These are phyloP conservation scores for Fusarium gaditjirri DNA, from an alignment of 2,329 filamentous ascomycete genomes.

Conservation along the genomic window DNA sequence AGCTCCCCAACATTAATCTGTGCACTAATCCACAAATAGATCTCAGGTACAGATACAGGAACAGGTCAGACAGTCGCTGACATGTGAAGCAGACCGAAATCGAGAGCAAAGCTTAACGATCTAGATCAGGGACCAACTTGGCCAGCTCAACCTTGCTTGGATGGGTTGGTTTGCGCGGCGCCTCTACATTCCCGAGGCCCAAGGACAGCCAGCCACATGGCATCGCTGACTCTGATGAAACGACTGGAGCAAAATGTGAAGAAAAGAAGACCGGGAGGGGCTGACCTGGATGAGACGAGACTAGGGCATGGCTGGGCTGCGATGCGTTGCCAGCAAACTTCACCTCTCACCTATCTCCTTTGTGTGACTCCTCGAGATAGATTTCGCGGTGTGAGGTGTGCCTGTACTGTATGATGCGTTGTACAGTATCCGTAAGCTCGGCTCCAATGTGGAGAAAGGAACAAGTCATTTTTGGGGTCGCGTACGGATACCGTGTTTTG, in stretches of 20 bases:
- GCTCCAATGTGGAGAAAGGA: constrained; percentile 28
- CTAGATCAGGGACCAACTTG: constrained; percentile 28
- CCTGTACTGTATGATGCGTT: constrained; percentile 15
- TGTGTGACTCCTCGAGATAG: background rate
- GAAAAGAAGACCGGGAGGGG: background rate
- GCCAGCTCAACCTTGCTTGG: constrained; percentile 1
- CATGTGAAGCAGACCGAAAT: constrained; percentile 35
- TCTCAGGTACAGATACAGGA: constrained; percentile 19
- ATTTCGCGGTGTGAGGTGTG: constrained; percentile 27
- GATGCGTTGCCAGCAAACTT: constrained; percentile 38
- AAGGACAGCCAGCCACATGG: constrained; percentile 36
- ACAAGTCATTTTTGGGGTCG: background rate
- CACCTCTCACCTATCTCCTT: background rate
- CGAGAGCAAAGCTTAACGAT: constrained; percentile 25
- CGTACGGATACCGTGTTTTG: background rate
- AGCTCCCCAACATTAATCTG: constrained; percentile 5
- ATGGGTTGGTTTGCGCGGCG: constrained; percentile 12
- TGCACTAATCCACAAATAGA: constrained; percentile 22
- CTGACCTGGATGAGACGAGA: constrained; percentile 13
- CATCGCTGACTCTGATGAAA: constrained; percentile 6
- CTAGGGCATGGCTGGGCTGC: constrained; percentile 22
- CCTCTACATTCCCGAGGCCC: constrained; percentile 33
- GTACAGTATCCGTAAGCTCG: constrained; percentile 13
- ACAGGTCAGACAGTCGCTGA: constrained; percentile 24
- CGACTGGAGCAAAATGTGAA: constrained; percentile 19